phyloP scores from a whole-genome alignment of 257 asterid species.

The Gardenia jasminoides region DNA sequence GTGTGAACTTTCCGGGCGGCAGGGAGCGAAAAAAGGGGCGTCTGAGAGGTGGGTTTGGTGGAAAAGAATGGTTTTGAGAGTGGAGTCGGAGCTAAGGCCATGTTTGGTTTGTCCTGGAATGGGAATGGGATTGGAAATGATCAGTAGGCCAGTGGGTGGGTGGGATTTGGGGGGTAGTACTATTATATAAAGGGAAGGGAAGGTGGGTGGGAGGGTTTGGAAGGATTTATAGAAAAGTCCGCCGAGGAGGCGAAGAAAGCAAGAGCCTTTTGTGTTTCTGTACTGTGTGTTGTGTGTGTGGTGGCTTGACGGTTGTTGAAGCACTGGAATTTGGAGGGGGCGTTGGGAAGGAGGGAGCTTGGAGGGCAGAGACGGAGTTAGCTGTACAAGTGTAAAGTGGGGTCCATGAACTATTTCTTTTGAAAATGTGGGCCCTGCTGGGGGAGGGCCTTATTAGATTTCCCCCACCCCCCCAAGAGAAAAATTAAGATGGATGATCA shows the following conservation, averaged over 20 bases:
- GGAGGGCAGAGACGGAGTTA: background rate
- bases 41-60: conserved; percentile 40
- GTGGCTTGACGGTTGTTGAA: conserved; percentile 32
- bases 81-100: conserved; percentile 64
- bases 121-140: background rate
- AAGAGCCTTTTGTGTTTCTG: background rate
- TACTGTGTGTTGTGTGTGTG: conserved; percentile 4
- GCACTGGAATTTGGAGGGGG: conserved; percentile 4
- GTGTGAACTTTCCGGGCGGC: conserved; percentile 28
- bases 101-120: conserved; percentile 14
- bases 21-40: background rate
- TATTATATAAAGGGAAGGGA: background rate
- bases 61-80: conserved; percentile 61
- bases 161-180: background rate
- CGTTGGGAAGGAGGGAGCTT: background rate
- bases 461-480: no score
- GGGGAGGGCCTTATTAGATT: background rate
- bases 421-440: background rate
- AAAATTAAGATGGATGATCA: no score
- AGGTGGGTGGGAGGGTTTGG: conserved; percentile 20
- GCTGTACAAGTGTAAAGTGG: conserved; percentile 4
- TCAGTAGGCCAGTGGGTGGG: background rate
- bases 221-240: conserved; percentile 48
- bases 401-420: background rate
- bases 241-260: conserved; percentile 55